A percentile compares a stretch with the other conserved stretches of the same genome.
Evolutionary conservation across 116 monocot genomes (phyloP).

Genomic region (Thalassia testudinum): DNA sequence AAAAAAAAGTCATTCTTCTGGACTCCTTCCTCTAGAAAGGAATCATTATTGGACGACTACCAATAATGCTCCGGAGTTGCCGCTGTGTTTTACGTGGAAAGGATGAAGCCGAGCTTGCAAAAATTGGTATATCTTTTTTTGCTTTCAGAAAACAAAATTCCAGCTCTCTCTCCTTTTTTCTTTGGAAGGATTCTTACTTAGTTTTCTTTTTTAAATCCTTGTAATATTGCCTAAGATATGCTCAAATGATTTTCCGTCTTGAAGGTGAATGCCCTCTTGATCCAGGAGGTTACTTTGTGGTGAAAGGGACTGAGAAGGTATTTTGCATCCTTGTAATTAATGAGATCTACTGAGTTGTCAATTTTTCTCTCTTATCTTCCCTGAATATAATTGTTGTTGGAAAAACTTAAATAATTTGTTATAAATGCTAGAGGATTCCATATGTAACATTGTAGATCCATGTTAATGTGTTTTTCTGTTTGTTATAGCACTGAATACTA

Average conservation of each 20-base stretch:
- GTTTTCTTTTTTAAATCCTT: background rate
- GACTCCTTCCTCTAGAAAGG: conserved; percentile 10
- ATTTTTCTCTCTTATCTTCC: no score
- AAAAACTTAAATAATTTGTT: no score
- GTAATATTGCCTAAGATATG: background rate
- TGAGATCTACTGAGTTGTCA: no score
- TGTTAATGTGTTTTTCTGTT: no score
- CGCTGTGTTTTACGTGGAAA: conserved; percentile 59
- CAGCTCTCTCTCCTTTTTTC: background rate
- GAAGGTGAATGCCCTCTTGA: conserved; percentile 96
- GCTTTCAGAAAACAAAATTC: no score
- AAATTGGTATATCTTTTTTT: conserved; percentile 37
- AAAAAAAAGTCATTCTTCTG: no score
- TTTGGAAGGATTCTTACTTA: background rate
- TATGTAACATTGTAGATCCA: no score
- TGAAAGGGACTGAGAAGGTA: conserved; percentile 92
- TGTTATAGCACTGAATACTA: no score
- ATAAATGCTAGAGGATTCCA: no score
- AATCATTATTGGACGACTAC: conserved; percentile 59
- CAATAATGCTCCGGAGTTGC: conserved; percentile 86
- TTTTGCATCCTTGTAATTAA: background rate
- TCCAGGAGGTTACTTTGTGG: conserved; percentile 92
- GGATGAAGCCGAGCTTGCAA: conserved; percentile 86
- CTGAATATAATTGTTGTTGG: no score
- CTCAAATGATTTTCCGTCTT: background rate